These are phyloP conservation scores for Lasiosphaeria miniovina DNA, from an alignment of 495 filamentous ascomycete species.

Conservation along the genomic window DNA sequence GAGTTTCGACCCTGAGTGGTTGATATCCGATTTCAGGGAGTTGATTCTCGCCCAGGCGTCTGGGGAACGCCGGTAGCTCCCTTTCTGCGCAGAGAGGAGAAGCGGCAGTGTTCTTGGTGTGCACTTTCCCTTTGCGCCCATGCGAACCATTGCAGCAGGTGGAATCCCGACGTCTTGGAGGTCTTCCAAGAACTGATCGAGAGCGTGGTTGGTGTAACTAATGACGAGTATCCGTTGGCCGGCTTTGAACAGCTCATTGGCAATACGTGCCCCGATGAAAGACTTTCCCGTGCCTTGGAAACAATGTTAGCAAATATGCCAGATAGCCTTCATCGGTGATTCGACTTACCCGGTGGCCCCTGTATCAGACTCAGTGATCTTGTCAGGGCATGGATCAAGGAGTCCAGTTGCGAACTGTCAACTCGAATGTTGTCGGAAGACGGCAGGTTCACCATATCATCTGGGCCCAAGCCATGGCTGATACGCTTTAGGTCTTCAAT, in stretches of 20 bases:
- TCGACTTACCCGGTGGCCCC: constrained; percentile 65
- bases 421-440: constrained; percentile 35
- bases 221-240: constrained; percentile 58
- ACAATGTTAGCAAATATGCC: constrained; percentile 11
- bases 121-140: constrained; percentile 59
- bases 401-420: constrained; percentile 58
- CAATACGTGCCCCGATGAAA: constrained; percentile 67
- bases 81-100: constrained; percentile 44
- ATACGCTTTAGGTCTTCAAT: neutral
- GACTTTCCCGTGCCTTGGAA: constrained; percentile 73
- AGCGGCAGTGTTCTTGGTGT: constrained; percentile 49
- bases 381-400: constrained; percentile 53
- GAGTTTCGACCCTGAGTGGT: constrained; percentile 15
- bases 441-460: neutral
- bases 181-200: constrained; percentile 74
- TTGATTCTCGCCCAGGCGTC: constrained; percentile 42
- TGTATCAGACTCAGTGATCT: constrained; percentile 64
- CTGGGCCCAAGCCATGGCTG: neutral
- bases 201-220: constrained; percentile 66
- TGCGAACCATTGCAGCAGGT: constrained; percentile 53
- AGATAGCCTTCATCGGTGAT: neutral
- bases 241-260: constrained; percentile 55
- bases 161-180: constrained; percentile 62
- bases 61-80: constrained; percentile 23
- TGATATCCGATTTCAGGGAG: constrained; percentile 29